A percentile compares a stretch with the other conserved stretches of the same genome.
Evolutionary conservation across 129 eudicot species (phyloP).

Genomic region (Ambrosia artemisiifolia): DNA sequence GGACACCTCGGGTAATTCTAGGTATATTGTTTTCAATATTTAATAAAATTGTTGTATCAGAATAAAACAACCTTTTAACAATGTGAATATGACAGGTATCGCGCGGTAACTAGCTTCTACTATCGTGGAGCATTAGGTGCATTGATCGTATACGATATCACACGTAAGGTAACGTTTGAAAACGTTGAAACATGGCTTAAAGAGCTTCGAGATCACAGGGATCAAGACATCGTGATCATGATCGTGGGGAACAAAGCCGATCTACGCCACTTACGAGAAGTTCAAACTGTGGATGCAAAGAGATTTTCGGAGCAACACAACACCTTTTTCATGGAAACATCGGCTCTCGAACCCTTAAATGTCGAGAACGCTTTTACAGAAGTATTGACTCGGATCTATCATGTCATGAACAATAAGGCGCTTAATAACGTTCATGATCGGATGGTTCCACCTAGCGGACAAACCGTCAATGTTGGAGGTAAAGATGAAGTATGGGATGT

Average conservation of each 20-base stretch:
- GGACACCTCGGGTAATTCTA: constrained; percentile 81
- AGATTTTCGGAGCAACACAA: constrained; percentile 59
- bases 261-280: constrained; percentile 64
- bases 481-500: constrained; percentile 74
- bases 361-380: constrained; percentile 78
- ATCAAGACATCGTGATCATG: constrained; percentile 71
- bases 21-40: constrained; percentile 20
- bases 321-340: constrained; percentile 73
- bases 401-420: constrained; percentile 63
- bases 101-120: constrained; percentile 79
- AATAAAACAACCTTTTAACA: not conserved
- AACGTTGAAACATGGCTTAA: constrained; percentile 74
- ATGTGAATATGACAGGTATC: constrained; percentile 44
- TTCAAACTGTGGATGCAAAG: constrained; percentile 51
- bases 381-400: constrained; percentile 66
- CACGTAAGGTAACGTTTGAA: constrained; percentile 64
- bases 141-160: constrained; percentile 67
- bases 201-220: constrained; percentile 78
- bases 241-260: constrained; percentile 86
- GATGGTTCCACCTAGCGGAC: constrained; percentile 57
- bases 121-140: constrained; percentile 89
- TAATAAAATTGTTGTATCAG: not conserved
- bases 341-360: constrained; percentile 71
- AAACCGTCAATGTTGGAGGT: constrained; percentile 58
- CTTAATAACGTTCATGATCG: constrained; percentile 64